These are phyloP conservation scores for Candida suzukii DNA, from an alignment of 805 yeast species.

Conservation along the genomic window DNA sequence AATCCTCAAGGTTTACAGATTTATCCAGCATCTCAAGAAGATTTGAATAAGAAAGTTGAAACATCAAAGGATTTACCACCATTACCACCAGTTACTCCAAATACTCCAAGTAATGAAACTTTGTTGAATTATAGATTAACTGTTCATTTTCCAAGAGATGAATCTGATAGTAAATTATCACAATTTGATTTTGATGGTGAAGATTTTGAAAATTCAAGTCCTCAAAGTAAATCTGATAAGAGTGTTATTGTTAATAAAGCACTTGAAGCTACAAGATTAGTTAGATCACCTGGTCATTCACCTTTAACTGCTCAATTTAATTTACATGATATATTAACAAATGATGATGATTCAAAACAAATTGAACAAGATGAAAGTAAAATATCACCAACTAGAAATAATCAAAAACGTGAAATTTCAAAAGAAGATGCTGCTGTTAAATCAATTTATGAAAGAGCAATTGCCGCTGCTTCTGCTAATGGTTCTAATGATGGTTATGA, in stretches of 20 bases:
- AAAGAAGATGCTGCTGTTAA: background rate
- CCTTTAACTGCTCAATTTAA: background rate
- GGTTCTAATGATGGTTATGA: background rate
- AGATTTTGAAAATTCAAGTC: background rate
- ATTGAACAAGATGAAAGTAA: no score
- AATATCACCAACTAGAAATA: background rate
- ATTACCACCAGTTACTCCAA: conserved; percentile 8
- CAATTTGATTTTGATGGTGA: conserved; percentile 1
- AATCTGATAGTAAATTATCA: conserved; percentile 12
- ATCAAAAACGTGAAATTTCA: background rate
- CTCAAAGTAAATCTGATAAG: no score
- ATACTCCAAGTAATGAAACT: conserved; percentile 20
- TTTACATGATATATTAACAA: background rate
- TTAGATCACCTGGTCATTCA: background rate
- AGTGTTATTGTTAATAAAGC: background rate
- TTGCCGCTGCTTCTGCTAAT: background rate
- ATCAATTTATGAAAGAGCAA: background rate
- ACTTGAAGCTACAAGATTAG: background rate
- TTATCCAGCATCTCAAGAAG: background rate
- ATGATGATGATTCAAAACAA: background rate
- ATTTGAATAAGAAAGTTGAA: background rate
- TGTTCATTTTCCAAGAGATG: conserved; percentile 15
- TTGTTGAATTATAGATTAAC: conserved; percentile 20
- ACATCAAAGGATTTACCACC: background rate
- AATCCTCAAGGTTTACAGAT: background rate